Base-by-base conservation (phyloP, 257 asterid species). In the Ajuga chamaepitys region DNA sequence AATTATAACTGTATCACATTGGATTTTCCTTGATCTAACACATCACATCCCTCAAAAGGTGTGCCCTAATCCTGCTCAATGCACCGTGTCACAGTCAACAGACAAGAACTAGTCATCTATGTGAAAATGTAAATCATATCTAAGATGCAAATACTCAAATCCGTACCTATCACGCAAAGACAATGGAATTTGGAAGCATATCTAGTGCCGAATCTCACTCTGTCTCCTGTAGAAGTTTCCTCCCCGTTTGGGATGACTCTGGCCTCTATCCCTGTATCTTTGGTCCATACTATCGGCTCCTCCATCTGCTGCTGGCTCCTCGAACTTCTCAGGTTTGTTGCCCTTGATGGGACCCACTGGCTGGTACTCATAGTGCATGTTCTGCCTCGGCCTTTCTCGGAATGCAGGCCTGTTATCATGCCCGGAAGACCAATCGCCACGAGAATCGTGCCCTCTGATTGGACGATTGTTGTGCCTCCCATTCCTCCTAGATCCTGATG, bases 291-390 rank as follows among this genome's bases (percentile, higher is more conserved):
- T 62, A 58, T 74, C 77, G 17, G 78, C 75, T 37, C 74, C 77
- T 37, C 72, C 85, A 72, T 81, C 95, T 9, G 70, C 91, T 9
- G 71, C 72, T 35, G 66, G 73, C 54, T 67, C 85, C 58, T 84
- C 88, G n/a, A 55, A 58, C 22, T 69, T 82, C 22, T 77, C 86
- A 0, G 78, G 57, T 35, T 75, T 81, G 75, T 77, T 75, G 44
- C 66, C 80, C 85, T 81, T 82, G 58, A 64, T 42, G 10, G 80
- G 81, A 44, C 88, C 95, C 9, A 88, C 90, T 0, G 97, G 95
- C 77, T 89, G 98, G 79, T 93, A 87, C 75, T 86, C 96, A 73
- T 73, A 82, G 41, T 88, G 95, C 59, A 32, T 55, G 63, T 73
- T 83, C 56, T 75, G 85, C 74, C 88, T 74, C 64, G 52, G 94